Base-by-base conservation (phyloP, 139 green algal genomes). In the Medakamo hakoo region DNA sequence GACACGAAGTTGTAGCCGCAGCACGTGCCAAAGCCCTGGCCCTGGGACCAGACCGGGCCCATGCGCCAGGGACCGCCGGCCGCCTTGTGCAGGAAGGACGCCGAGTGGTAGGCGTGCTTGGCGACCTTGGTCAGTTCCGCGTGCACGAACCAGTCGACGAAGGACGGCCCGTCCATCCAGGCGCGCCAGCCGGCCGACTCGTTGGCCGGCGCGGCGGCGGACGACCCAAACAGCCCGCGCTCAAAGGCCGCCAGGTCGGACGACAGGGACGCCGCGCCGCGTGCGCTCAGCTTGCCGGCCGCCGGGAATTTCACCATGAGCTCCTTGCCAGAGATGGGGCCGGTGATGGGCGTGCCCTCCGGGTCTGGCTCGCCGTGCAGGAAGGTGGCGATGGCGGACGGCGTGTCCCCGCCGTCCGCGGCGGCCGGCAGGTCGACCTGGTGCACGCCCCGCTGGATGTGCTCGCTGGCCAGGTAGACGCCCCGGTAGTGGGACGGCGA, bases 1-100 rank as follows among this genome's bases (percentile, higher is more conserved):
- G 72, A 86, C 9, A 78, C 83, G 23, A 75, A 65, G 4, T 91
- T 84, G 68, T 84, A 92, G 26, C 85, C 82, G 69, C 85, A 92
- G 78, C 85, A 92, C n/a, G 70, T 58, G 2, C 85, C 85, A 72
- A 84, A 91, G 0, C 84, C 85, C 73, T 88, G 40, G 9, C 9
- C 16, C 40, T 9, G 9, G 40, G 40, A 9, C 9, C 9, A 52
- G 40, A 52, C 16, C 40, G 40, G 40, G 40, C 40, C 40, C 40
- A 52, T 52, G 40, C 40, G 40, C 40, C 9, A 9, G 40, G 9
- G 9, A 16, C 9, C 9, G 40, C 40, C 40, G 40, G 9, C 40
- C 9, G 40, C 16, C 9, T 9, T 16, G 40, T 52, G 40, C 9
- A 9, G 16, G 40, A 52, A 52, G 40, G 40, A 52, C 9, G 40